A percentile compares a stretch with the other conserved stretches of the same genome.
Conservation (phyloP, 805 yeast genomes). For the Myxozyma udenii region DNA sequence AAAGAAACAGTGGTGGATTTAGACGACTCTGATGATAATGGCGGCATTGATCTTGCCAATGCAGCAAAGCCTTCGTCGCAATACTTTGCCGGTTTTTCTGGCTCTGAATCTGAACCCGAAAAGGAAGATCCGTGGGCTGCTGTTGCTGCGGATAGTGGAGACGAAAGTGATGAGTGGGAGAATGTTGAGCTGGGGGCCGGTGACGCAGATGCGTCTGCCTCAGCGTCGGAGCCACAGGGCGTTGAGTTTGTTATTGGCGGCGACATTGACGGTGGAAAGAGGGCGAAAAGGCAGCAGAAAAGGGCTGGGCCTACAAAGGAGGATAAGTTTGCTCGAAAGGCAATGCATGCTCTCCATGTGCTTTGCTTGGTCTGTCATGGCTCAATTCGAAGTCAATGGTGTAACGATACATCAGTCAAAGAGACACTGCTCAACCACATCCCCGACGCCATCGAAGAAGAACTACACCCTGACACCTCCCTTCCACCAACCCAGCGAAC, state of each 20-base stretch:
- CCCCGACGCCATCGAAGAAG: constrained; percentile 47
- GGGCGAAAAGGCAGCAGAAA: constrained; percentile 3
- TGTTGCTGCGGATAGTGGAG: not conserved
- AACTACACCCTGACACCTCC: constrained; percentile 50
- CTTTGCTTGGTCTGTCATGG: constrained; percentile 66
- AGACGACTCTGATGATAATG: constrained; percentile 3
- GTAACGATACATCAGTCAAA: constrained; percentile 44
- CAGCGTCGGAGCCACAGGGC: constrained; percentile 7
- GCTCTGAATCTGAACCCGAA: not conserved
- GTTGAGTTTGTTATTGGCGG: constrained; percentile 24
- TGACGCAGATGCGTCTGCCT: not conserved
- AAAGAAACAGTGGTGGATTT: constrained; percentile 8
- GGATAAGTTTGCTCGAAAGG: constrained; percentile 43
- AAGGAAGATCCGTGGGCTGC: not conserved
- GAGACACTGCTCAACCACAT: constrained; percentile 45
- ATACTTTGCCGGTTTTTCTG: constrained; percentile 14
- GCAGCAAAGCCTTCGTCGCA: constrained; percentile 5
- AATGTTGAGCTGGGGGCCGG: constrained; percentile 18
- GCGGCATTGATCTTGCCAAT: constrained; percentile 5
- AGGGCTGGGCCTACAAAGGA: constrained; percentile 12
- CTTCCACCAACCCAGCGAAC: constrained; percentile 47
- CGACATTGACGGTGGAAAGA: not conserved
- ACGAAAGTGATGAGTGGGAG: constrained; percentile 22
- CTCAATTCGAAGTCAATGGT: constrained; percentile 68
- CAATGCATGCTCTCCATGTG: constrained; percentile 58